These are phyloP conservation scores for Ceratonia siliqua DNA, from an alignment of 306 rosid species.

Conservation along the genomic window DNA sequence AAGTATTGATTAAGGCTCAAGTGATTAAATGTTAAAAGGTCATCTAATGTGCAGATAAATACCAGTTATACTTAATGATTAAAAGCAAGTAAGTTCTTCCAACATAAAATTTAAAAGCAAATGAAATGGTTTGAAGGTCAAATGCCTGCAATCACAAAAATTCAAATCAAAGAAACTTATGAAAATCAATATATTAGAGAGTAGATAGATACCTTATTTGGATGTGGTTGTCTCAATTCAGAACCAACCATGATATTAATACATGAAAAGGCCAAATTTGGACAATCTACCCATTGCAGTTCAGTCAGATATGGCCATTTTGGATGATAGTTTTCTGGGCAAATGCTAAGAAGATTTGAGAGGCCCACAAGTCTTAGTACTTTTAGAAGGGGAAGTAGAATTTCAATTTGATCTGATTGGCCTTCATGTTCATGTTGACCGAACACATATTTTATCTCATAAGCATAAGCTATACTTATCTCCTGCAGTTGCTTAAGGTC, in stretches of 20 bases:
- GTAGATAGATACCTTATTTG: background rate
- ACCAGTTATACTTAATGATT: too few species aligned
- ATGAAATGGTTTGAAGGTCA: too few species aligned
- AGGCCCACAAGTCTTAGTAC: background rate
- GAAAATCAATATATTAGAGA: background rate
- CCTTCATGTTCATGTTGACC: background rate
- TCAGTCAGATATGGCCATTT: background rate
- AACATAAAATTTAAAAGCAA: too few species aligned
- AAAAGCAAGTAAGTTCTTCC: too few species aligned
- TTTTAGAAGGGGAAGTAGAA: background rate
- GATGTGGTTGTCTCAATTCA: background rate
- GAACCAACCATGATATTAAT: background rate
- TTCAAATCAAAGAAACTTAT: background rate
- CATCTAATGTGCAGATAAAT: too few species aligned
- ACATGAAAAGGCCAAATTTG: background rate
- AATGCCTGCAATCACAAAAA: background rate
- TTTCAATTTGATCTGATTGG: background rate
- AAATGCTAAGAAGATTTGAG: background rate
- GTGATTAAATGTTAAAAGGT: too few species aligned
- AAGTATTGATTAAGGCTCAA: too few species aligned
- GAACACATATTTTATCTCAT: background rate
- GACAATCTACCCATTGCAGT: background rate
- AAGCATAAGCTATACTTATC: background rate
- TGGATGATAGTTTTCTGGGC: background rate
- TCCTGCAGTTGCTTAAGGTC: background rate